Base-by-base conservation (phyloP, 1,139 yeast genomes). In the Hansenula lynferdii region DNA sequence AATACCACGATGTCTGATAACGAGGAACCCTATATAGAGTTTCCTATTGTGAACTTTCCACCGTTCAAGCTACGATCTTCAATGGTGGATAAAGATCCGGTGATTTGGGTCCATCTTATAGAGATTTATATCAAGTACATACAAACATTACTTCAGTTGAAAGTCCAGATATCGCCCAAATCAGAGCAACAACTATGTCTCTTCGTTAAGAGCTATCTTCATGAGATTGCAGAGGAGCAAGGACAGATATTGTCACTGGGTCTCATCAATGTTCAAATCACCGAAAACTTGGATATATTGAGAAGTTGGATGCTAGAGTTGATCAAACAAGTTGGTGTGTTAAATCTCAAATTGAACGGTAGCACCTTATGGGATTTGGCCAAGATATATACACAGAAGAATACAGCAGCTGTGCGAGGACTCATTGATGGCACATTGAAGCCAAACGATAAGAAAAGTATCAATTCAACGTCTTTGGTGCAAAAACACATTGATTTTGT, bases 71-170 rank as follows among this genome's bases (percentile, higher is more conserved):
- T 84, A 24, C 65, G 92, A 29, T 83, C 90, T 0, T 78, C 86
- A 9, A 64, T 84, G 51, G 80, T 82, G 9, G 92, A 84, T 51
- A 82, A 77, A 49, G 94, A 84, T 54, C 94, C 94, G 0, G 89
- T 84, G 25, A 83, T 84, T 10, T 84, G 90, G 89, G 82, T 73
- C 4, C 87, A 82, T 56, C 61, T 81, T 23, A 61, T 83, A 14
- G 85, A 80, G 46, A 75, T 76, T 5, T 84, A 81, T 55, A 75
- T 81, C 38, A 67, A 69, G 41, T 72, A 64, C 43, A 57, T 81
- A 28, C 57, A 74, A 39, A 42, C 53, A 5, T 44, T 57, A 3
- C 47, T 51, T 19, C 51, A 51, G 23, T 34, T 63, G 7, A 53
- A 48, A n/a, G 25, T 41, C 26, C 63, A 62, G 31, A 57, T 83